These are phyloP conservation scores for Polytrichum commune DNA, from an alignment of 225 moss, liverwort and hornwort genomes.

Conservation along the genomic window DNA sequence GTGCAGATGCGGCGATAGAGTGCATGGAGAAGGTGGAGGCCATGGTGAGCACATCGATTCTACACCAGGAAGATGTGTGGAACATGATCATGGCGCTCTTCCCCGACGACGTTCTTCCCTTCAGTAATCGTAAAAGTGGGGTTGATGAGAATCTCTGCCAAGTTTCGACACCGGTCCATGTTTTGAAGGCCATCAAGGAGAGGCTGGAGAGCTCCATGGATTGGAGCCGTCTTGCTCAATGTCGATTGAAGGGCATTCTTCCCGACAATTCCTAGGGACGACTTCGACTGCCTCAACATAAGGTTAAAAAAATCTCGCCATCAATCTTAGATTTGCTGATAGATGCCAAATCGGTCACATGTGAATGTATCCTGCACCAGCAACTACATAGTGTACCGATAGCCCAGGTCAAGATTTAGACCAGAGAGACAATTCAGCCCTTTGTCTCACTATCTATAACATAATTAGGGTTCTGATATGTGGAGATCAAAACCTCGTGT, in stretches of 20 bases:
- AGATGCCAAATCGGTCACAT: too few species aligned
- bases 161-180: not conserved
- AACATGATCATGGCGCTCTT: conserved; percentile 22
- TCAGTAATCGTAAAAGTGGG: not conserved
- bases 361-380: too few species aligned
- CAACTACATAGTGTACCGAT: too few species aligned
- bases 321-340: too few species aligned
- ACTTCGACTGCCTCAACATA: too few species aligned
- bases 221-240: conserved; percentile 22
- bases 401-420: too few species aligned
- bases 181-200: conserved; percentile 12
- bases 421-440: too few species aligned
- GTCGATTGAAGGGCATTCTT: conserved; percentile 10
- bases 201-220: conserved; percentile 15
- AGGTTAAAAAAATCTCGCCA: too few species aligned
- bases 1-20: conserved; percentile 4
- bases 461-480: too few species aligned
- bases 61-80: conserved; percentile 30
- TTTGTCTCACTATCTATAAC: too few species aligned
- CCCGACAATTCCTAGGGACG: not conserved
- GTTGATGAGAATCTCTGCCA: not conserved
- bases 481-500: too few species aligned
- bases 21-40: conserved; percentile 38
- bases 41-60: conserved; percentile 30
- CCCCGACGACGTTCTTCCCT: not conserved